Evolutionary conservation across 768 basidiomycete genomes (phyloP).

Genomic region (Leccinum fibrillosum): DNA sequence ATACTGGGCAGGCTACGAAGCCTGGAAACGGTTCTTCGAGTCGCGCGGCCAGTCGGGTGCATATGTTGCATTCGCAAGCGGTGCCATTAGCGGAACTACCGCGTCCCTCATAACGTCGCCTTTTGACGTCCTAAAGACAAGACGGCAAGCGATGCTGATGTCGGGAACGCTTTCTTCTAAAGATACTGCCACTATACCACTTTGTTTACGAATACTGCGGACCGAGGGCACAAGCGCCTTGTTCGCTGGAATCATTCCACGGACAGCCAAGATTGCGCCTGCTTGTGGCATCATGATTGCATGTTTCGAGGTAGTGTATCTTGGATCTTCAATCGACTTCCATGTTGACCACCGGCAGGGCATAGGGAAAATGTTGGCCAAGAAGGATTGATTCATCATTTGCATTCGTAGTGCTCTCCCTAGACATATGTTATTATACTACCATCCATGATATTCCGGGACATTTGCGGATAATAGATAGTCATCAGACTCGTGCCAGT

Average conservation of each 20-base stretch:
- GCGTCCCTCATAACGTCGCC: conserved; percentile 91
- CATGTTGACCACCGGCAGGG: conserved; percentile 40
- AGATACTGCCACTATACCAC: conserved; percentile 52
- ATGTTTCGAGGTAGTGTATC: conserved; percentile 74
- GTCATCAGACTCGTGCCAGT: conserved; percentile 15
- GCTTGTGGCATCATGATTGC: conserved; percentile 99
- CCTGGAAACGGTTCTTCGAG: conserved; percentile 64
- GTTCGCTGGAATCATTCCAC: conserved; percentile 81
- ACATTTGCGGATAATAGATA: conserved; percentile 8
- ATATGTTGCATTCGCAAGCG: conserved; percentile 80
- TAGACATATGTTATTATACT: conserved; percentile 27
- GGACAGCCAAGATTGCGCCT: conserved; percentile 93
- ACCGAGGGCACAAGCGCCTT: conserved; percentile 78
- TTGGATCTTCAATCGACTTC: conserved; percentile 4
- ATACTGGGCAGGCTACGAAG: conserved; percentile 96
- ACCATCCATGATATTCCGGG: conserved; percentile 17
- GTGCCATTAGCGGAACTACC: conserved; percentile 81
- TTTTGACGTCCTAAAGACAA: conserved; percentile 95
- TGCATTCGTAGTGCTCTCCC: conserved; percentile 1
- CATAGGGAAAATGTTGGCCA: conserved; percentile 51
- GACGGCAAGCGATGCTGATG: conserved; percentile 83
- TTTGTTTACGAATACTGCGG: conserved; percentile 66
- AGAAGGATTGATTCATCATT: conserved; percentile 21
- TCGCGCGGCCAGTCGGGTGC: conserved; percentile 53
- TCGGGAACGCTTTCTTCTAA: conserved; percentile 39